Base-by-base conservation (phyloP, 2,329 filamentous ascomycete species). In the Mycocentrospora acerina region DNA sequence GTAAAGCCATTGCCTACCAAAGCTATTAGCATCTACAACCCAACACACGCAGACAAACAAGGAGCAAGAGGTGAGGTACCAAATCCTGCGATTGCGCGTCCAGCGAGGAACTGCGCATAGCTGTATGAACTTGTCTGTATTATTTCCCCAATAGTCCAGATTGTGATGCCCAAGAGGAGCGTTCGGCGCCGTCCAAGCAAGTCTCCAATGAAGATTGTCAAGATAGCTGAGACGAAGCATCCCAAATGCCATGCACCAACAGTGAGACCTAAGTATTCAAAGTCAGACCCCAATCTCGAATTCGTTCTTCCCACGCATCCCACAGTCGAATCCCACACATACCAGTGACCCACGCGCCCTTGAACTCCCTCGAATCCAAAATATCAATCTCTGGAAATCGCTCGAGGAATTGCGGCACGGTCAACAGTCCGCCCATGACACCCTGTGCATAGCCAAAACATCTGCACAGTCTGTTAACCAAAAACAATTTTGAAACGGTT, bases 371-470 rank as follows among this genome's bases (percentile, higher is more conserved):
- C 16, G 54, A 36, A 24, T 49, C 48, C 19, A 61, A 41, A 11
- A 54, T 55, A 32, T 62, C 49, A 11, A 62, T 35, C 30, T 55
- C 53, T 12, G 59, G 59, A 33, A 60, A 63, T 18, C 42, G 42
- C 12, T 51, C 53, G 3, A 81, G 70, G 54, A 86, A 87, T 12
- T 74, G 71, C 16, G 77, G 70, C 57, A 90, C 77, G 7, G 85
- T 88, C 46, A 91, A 71, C 46, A 91, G 81, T 29, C 61, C 61
- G 15, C 61, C 85, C 75, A 87, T 86, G 8, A 88, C 83, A 59
- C 85, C 85, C 44, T 72, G 61, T 52, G 88, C 85, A 81, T 78
- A 80, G 27, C 78, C 78, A 49, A 80, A 75, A 19, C 73, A 69
- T 28, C 66, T 72, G 37, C 34, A 11, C 27, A 9, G 12, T 18